Evolutionary conservation across 164 flowering plant genomes (phyloP), one percentile per base, ranked within the genome.

Genomic region (Magnolia sinica): DNA sequence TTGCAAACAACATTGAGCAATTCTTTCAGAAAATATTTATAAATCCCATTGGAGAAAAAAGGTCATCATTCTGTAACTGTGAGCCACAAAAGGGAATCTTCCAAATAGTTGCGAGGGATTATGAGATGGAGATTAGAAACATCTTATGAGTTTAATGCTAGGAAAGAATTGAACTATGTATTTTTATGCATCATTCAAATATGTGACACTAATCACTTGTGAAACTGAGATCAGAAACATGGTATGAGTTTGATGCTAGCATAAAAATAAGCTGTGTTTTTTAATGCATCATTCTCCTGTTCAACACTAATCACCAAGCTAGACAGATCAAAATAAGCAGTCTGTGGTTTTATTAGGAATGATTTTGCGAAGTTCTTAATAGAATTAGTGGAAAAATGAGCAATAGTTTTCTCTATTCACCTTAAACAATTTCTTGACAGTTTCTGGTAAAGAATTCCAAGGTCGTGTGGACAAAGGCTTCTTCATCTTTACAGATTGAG

Each of bases 391-490:
- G 18, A 11, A 55, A 55, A 55, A 55, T 16, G 13, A 16, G 45
- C 7, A 0, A 37, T 19, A 23, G 5, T 18, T 23, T 22, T n/a
- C 22, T n/a, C 14, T 68, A 72, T 51, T 64, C 72, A 93, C 99
- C 99, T 96, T 94, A 70, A 96, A 94, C 27, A 94, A 78, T 82
- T 91, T 93, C 86, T 94, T 94, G 70, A 90, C 92, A 66, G 88
- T 83, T 78, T 88, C 90, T 70, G 83, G 83, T 49, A 92, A 96
- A 72, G 95, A 91, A 80, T 81, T 87, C 99, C 98, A 96, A 59
- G 98, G 98, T 76, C 91, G 92, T 58, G 71, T 74, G 23, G 78
- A 71, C 58, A 96, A 84, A 20, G 98, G 98, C 76, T 82, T 91
- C 87, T 85, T 94, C 99, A 91, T 96, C 87, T 83, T 86, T 27